Percentiles rank a stretch among this genome's conserved stretches.
Evolutionary conservation across 2,329 filamentous ascomycete genomes (phyloP).

Genomic region (Beauveria sp.): DNA sequence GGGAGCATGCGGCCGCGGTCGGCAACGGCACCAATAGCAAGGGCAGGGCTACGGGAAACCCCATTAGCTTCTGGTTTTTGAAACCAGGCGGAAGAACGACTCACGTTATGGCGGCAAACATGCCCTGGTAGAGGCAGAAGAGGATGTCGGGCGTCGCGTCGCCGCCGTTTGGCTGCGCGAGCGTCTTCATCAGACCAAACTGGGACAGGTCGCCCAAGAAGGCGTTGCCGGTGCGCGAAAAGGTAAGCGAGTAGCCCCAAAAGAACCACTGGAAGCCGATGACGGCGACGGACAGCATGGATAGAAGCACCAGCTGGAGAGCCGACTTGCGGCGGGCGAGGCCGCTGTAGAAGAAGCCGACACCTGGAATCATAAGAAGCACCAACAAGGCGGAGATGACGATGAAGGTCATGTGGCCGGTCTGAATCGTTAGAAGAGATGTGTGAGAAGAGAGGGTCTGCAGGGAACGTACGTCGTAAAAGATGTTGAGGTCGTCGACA

Average conservation of each 20-base stretch:
- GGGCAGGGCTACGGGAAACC: constrained; percentile 36
- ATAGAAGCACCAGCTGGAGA: constrained; percentile 76
- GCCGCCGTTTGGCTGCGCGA: constrained; percentile 68
- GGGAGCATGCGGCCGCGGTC: constrained; percentile 56
- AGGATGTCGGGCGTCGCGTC: constrained; percentile 69
- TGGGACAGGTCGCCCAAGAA: constrained; percentile 77
- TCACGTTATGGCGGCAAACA: constrained; percentile 85
- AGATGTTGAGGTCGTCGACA: constrained; percentile 70
- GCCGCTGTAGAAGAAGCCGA: constrained; percentile 92
- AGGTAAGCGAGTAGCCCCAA: constrained; percentile 84
- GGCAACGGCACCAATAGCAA: constrained; percentile 52
- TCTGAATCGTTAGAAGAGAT: constrained; percentile 33
- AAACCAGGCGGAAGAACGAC: constrained; percentile 23
- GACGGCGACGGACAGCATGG: constrained; percentile 71
- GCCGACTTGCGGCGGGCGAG: constrained; percentile 85
- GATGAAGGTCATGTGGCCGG: constrained; percentile 78
- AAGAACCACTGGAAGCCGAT: constrained; percentile 93
- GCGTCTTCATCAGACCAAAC: constrained; percentile 71
- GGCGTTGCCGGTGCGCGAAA: constrained; percentile 69
- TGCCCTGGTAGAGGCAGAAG: constrained; percentile 80
- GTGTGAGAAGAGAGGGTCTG: constrained; percentile 13
- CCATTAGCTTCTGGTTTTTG: neutral
- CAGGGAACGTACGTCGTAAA: constrained; percentile 56
- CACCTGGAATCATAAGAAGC: constrained; percentile 86
- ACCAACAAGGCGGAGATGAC: constrained; percentile 70